Percentiles rank a stretch among this genome's conserved stretches.
Conservation (phyloP, 306 rosid genomes). For the Cicer chorassanicum region DNA sequence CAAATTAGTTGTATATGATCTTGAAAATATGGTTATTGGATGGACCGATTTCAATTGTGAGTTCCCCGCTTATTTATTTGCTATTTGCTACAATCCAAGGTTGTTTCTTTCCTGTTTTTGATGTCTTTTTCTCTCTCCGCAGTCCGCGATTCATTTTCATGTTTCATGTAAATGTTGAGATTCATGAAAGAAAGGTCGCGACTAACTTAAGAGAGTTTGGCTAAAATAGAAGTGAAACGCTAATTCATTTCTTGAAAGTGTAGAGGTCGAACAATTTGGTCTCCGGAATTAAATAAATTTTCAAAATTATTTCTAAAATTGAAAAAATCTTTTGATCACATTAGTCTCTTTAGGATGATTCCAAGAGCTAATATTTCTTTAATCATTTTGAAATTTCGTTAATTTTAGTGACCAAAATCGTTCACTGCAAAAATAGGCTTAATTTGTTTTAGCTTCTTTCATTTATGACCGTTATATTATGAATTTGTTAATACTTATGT, state of each 20-base stretch:
- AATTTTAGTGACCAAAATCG: no score
- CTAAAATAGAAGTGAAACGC: neutral
- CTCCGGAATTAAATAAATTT: no score
- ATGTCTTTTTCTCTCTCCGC: no score
- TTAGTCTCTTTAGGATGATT: no score
- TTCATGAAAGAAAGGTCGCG: neutral
- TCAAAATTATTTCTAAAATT: no score
- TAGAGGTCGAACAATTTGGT: no score
- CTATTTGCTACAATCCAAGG: neutral
- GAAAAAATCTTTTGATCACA: no score
- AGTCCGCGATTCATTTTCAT: neutral
- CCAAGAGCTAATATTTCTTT: no score
- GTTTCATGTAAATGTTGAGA: slow-evolving; percentile 3
- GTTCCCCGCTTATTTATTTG: slow-evolving; percentile 44
- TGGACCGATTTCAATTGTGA: slow-evolving; percentile 78
- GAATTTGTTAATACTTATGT: slow-evolving; percentile 20
- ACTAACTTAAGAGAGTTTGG: neutral
- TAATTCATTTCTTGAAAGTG: no score
- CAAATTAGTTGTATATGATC: slow-evolving; percentile 71
- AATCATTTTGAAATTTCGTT: no score
- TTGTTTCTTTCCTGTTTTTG: neutral
- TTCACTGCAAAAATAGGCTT: neutral
- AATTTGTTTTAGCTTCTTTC: neutral
- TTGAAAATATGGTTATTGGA: slow-evolving; percentile 66
- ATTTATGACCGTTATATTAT: slow-evolving; percentile 23